These are phyloP conservation scores for Torulaspora franciscae DNA, from an alignment of 805 yeast genomes.

Conservation along the genomic window DNA sequence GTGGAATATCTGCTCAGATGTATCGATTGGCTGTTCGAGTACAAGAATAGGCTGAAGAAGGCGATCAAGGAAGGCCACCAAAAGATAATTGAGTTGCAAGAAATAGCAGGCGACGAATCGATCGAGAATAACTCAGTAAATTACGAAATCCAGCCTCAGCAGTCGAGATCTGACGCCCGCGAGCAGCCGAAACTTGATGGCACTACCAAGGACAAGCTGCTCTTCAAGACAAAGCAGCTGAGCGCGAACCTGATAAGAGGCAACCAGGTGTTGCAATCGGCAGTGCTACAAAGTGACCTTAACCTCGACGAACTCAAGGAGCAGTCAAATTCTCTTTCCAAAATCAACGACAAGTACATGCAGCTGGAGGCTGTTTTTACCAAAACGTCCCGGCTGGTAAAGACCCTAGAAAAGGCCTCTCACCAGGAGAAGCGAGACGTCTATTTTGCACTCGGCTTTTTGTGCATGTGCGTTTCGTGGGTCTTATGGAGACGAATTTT, in stretches of 20 bases:
- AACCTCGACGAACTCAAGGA: conserved; percentile 33
- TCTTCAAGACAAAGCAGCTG: conserved; percentile 27
- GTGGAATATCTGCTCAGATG: conserved; percentile 10
- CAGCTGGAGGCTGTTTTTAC: conserved; percentile 29
- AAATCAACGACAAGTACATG: conserved; percentile 32
- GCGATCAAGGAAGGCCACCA: conserved; percentile 6
- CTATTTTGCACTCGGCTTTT: conserved; percentile 30
- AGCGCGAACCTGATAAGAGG: conserved; percentile 32
- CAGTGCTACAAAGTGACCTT: conserved; percentile 35
- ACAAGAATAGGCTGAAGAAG: conserved; percentile 8
- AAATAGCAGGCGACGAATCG: conserved; percentile 19
- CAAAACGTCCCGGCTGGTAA: conserved; percentile 31
- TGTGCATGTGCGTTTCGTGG: conserved; percentile 31
- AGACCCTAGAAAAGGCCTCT: conserved; percentile 30
- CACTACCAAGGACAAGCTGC: conserved; percentile 27
- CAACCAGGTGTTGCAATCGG: conserved; percentile 32
- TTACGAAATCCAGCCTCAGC: conserved; percentile 2
- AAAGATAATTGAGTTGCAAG: conserved; percentile 10
- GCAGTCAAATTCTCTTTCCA: conserved; percentile 30
- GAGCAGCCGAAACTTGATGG: neutral
- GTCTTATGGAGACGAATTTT: conserved; percentile 36
- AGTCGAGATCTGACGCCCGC: neutral
- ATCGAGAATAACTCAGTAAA: conserved; percentile 13
- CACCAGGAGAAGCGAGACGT: conserved; percentile 35
- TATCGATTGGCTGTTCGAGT: conserved; percentile 25